Evolutionary conservation across 371 early-diverging fungal species (phyloP).

Genomic region (Rhizopus microsporus): DNA sequence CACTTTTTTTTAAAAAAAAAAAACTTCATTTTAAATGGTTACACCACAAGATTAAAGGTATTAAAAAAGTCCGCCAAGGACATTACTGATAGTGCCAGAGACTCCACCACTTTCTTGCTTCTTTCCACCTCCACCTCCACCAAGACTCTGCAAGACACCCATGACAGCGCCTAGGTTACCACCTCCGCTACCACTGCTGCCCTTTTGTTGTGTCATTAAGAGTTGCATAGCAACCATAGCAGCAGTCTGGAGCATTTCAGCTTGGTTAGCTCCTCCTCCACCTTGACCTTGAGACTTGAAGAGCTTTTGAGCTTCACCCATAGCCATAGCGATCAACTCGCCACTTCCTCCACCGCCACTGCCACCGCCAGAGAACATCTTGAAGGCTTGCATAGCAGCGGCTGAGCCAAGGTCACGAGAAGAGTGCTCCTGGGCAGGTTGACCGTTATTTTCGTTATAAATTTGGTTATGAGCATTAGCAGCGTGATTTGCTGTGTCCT

Average conservation of each 20-base stretch:
- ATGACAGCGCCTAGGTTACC: slow-evolving; percentile 22
- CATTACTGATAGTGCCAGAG: slow-evolving; percentile 5
- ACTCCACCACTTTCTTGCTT: slow-evolving; percentile 18
- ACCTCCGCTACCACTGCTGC: slow-evolving; percentile 4
- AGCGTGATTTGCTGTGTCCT: slow-evolving; percentile 35
- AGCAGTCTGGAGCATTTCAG: slow-evolving; percentile 34
- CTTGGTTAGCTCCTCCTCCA: slow-evolving; percentile 19
- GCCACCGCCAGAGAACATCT: slow-evolving; percentile 40
- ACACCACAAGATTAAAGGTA: slow-evolving; percentile 1
- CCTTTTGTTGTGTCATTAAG: slow-evolving; percentile 21
- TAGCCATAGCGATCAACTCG: slow-evolving; percentile 46
- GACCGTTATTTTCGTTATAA: slow-evolving; percentile 33
- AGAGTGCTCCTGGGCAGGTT: slow-evolving; percentile 24
- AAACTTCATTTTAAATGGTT: neutral
- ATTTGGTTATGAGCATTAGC: slow-evolving; percentile 37
- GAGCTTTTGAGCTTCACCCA: slow-evolving; percentile 54
- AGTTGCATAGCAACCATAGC: slow-evolving; percentile 36
- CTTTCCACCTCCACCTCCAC: slow-evolving; percentile 19
- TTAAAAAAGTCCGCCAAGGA: slow-evolving; percentile 31
- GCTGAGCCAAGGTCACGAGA: slow-evolving; percentile 50
- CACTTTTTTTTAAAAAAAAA: neutral
- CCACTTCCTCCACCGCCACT: slow-evolving; percentile 29
- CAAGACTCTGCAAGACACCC: slow-evolving; percentile 22
- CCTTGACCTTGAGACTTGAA: slow-evolving; percentile 33
- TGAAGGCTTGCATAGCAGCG: slow-evolving; percentile 54